Percentiles rank a stretch among this genome's conserved stretches.
These are phyloP conservation scores for Boletus reticuloceps DNA, from an alignment of 768 basidiomycete species.

Conservation along the genomic window DNA sequence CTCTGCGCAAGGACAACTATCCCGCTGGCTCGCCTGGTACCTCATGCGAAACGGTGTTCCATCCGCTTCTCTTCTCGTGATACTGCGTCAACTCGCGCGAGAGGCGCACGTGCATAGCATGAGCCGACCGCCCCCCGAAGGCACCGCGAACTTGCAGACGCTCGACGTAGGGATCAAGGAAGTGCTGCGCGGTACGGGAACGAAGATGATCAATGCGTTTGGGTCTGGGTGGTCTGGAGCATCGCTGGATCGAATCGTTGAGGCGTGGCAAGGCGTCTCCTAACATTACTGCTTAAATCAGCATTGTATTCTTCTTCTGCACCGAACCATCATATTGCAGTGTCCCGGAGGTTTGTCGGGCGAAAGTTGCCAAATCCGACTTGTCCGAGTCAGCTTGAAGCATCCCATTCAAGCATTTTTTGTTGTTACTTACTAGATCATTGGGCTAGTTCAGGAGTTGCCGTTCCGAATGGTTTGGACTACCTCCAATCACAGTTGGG, in stretches of 20 bases:
- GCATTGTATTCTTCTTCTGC: no score
- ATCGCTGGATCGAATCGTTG: conserved; percentile 64
- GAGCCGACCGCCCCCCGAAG: conserved; percentile 48
- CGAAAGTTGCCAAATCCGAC: no score
- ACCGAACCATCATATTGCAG: no score
- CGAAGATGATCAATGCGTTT: conserved; percentile 68
- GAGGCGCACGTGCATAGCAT: conserved; percentile 61
- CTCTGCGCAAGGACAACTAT: conserved; percentile 13
- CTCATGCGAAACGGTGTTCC: conserved; percentile 68
- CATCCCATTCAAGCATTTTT: no score
- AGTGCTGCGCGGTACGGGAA: conserved; percentile 82
- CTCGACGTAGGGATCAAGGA: conserved; percentile 70
- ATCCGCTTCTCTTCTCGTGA: conserved; percentile 60
- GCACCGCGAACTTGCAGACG: conserved; percentile 37
- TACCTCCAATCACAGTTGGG: no score
- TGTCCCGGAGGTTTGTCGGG: no score
- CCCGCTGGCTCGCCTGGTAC: conserved; percentile 64
- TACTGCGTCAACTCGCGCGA: conserved; percentile 58
- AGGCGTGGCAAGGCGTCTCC: conserved; percentile 45
- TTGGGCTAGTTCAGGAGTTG: no score
- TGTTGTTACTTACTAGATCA: no score
- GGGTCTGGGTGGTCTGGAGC: conserved; percentile 74
- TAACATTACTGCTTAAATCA: neutral
- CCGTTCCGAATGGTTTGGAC: no score
- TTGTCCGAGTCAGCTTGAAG: no score